Evolutionary conservation across 805 yeast genomes (phyloP).

Genomic region (Alloascoidea hylecoeti): DNA sequence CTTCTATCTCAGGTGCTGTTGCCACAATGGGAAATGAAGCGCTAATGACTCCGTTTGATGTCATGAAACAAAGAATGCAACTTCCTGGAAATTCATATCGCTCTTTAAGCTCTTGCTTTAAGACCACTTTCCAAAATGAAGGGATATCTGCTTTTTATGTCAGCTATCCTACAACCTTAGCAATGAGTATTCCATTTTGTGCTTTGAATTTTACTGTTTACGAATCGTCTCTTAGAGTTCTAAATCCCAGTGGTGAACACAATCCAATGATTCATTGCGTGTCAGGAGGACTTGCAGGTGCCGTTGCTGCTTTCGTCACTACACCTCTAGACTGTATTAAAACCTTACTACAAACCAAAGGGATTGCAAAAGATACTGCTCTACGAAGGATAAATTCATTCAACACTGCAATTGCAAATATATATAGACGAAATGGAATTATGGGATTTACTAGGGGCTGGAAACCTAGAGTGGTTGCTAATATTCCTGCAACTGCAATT

Average conservation of each 20-base stretch:
- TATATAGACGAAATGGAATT: conserved; percentile 30
- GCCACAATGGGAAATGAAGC: conserved; percentile 94
- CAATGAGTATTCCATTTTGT: conserved; percentile 89
- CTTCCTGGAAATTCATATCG: conserved; percentile 15
- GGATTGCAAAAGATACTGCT: conserved; percentile 14
- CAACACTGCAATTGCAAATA: conserved; percentile 51
- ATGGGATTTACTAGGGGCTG: conserved; percentile 72
- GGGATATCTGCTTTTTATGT: conserved; percentile 68
- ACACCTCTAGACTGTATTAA: conserved; percentile 92
- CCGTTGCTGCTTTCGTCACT: conserved; percentile 86
- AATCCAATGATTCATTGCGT: conserved; percentile 89
- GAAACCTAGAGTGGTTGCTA: conserved; percentile 81
- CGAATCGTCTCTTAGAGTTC: conserved; percentile 63
- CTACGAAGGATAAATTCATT: conserved; percentile 53
- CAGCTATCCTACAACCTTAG: conserved; percentile 87
- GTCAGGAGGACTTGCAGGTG: conserved; percentile 91
- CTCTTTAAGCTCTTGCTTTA: conserved; percentile 13
- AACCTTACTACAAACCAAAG: conserved; percentile 77
- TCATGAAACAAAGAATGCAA: conserved; percentile 93
- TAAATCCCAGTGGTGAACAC: conserved; percentile 64
- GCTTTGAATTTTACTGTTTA: conserved; percentile 89
- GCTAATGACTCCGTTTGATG: conserved; percentile 94
- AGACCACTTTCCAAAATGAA: conserved; percentile 18
- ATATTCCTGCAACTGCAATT: conserved; percentile 92
- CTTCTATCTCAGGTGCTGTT: conserved; percentile 78